phyloP scores from a whole-genome alignment of 2,329 filamentous ascomycete genomes.

The Calonectria pteridis region DNA sequence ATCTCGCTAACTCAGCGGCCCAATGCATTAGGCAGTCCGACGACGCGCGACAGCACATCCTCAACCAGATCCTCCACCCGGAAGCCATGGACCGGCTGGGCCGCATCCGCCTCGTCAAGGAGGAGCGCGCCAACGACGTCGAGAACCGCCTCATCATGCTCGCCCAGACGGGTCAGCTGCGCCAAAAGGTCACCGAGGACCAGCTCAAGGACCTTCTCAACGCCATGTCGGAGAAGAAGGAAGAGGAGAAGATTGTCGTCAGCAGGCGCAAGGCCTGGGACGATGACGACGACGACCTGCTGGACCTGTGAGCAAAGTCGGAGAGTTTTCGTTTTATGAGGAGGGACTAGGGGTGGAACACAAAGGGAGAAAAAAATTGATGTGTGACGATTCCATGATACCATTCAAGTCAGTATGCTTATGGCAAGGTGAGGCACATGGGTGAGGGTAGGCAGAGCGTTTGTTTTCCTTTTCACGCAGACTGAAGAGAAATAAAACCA shows the following conservation, averaged over 20 bases:
- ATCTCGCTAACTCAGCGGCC: not conserved
- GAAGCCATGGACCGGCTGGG: conserved; percentile 93
- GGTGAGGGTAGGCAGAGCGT: conserved; percentile 11
- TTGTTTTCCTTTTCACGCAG: conserved; percentile 16
- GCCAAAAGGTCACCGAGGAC: conserved; percentile 88
- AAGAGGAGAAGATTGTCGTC: conserved; percentile 89
- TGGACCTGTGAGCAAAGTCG: conserved; percentile 66
- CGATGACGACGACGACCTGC: conserved; percentile 84
- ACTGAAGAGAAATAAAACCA: conserved; percentile 3
- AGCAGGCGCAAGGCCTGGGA: conserved; percentile 85
- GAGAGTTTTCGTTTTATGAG: no score
- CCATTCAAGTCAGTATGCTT: conserved; percentile 5
- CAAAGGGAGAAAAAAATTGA: not conserved
- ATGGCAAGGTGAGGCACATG: conserved; percentile 9
- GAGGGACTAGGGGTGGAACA: not conserved
- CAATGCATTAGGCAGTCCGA: conserved; percentile 60
- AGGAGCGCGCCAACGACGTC: conserved; percentile 87
- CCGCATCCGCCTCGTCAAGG: conserved; percentile 95
- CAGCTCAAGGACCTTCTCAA: conserved; percentile 93
- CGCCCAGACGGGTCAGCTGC: conserved; percentile 87
- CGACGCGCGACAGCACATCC: conserved; percentile 81
- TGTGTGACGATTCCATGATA: conserved; percentile 17
- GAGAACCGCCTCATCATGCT: conserved; percentile 95
- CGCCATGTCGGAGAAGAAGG: conserved; percentile 83
- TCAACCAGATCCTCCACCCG: conserved; percentile 93